Evolutionary conservation across 805 yeast species (phyloP).

Genomic region (Wickerhamomyces chaumierensis): DNA sequence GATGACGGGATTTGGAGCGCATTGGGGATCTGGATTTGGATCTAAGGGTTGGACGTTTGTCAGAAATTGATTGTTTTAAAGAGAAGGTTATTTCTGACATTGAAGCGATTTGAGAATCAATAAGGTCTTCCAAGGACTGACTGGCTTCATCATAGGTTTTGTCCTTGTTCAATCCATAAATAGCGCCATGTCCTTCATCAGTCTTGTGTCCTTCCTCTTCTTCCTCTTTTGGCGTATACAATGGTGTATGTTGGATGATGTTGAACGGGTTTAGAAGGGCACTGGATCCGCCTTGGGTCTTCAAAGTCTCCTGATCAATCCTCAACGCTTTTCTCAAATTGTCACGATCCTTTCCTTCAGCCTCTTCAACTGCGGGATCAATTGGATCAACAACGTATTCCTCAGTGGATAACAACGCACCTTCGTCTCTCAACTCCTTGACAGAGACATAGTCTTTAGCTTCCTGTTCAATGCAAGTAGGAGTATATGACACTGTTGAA

Average conservation of each 20-base stretch:
- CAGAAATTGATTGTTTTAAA: neutral
- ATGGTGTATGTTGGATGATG: neutral
- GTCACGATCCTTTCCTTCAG: neutral
- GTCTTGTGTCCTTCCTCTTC: too few species aligned
- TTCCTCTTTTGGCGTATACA: neutral
- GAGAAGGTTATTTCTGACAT: slow-evolving; percentile 13
- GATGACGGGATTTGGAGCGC: slow-evolving; percentile 10
- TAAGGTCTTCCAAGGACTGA: slow-evolving; percentile 18
- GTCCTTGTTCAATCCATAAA: slow-evolving; percentile 13
- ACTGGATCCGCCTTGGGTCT: too few species aligned
- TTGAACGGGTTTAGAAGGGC: neutral
- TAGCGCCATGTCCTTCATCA: slow-evolving; percentile 2
- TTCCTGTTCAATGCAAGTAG: slow-evolving; percentile 1
- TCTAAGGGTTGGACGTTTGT: neutral
- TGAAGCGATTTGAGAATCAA: slow-evolving; percentile 20
- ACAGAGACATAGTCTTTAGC: slow-evolving; percentile 18
- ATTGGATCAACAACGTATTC: neutral
- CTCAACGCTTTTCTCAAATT: too few species aligned
- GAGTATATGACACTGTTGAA: neutral
- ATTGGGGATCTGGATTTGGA: neutral
- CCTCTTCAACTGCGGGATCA: neutral
- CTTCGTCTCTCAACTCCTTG: slow-evolving; percentile 28
- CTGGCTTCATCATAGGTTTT: slow-evolving; percentile 3
- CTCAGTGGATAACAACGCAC: slow-evolving; percentile 31
- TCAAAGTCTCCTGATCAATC: too few species aligned